Conservation (phyloP, 805 yeast species). For the Lipomyces oligophaga region DNA sequence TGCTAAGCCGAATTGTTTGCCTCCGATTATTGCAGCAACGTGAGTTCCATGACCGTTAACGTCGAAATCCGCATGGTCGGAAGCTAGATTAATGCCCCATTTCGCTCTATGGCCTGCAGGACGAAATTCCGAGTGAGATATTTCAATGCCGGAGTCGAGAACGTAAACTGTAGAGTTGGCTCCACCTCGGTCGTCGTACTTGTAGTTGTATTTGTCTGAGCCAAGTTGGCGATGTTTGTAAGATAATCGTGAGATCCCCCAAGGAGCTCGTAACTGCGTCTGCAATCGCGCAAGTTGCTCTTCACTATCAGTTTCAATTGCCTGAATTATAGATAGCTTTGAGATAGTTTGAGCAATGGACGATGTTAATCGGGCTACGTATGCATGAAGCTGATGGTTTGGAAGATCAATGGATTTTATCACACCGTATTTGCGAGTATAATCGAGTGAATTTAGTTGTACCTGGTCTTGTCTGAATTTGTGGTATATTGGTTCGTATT, state of each 20-base stretch:
- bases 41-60: slow-evolving; percentile 95
- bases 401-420: too few species aligned
- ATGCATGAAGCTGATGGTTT: too few species aligned
- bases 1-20: slow-evolving; percentile 75
- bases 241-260: slow-evolving; percentile 10
- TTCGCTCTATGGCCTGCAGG: slow-evolving; percentile 77
- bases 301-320: slow-evolving; percentile 2
- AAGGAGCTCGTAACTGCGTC: slow-evolving; percentile 6
- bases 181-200: slow-evolving; percentile 10
- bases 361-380: too few species aligned
- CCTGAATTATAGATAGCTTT: too few species aligned
- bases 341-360: too few species aligned
- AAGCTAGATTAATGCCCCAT: slow-evolving; percentile 82
- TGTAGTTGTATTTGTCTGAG: slow-evolving; percentile 1
- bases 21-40: slow-evolving; percentile 90
- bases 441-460: too few species aligned
- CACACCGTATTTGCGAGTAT: too few species aligned
- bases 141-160: slow-evolving; percentile 83
- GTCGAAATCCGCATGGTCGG: slow-evolving; percentile 59
- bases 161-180: slow-evolving; percentile 51
- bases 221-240: background rate
- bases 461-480: too few species aligned
- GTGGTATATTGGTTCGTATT: too few species aligned
- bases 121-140: slow-evolving; percentile 65
- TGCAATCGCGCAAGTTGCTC: slow-evolving; percentile 1